Conservation (phyloP, 2,329 filamentous ascomycete genomes). For the Pseudogymnoascus sp. region DNA sequence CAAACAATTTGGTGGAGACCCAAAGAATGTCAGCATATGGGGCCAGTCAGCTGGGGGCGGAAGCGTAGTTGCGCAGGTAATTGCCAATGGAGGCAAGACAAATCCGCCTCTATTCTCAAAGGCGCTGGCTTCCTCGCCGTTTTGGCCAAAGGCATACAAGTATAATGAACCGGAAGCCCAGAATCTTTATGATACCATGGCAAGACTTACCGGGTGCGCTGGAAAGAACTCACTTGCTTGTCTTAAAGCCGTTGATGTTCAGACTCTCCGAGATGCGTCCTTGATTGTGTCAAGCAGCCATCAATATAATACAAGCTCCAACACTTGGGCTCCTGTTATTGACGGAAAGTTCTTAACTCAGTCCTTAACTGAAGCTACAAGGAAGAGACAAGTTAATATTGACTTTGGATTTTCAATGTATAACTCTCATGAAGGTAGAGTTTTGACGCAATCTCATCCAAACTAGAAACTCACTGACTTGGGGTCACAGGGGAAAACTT, state of each 20-base stretch:
- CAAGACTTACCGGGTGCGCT: constrained; percentile 34
- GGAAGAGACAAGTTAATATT: constrained; percentile 35
- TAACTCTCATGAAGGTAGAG: constrained; percentile 47
- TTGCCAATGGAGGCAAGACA: constrained; percentile 38
- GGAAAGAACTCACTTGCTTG: constrained; percentile 43
- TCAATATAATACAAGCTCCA: constrained; percentile 48
- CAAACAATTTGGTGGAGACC: constrained; percentile 51
- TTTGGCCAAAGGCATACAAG: constrained; percentile 46
- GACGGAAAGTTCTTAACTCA: constrained; percentile 46
- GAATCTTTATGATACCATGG: constrained; percentile 40
- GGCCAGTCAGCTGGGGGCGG: constrained; percentile 52
- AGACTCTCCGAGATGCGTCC: constrained; percentile 45
- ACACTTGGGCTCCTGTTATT: constrained; percentile 55
- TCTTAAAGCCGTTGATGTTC: constrained; percentile 47
- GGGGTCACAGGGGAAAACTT: constrained; percentile 47
- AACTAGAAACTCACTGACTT: neutral
- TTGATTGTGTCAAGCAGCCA: constrained; percentile 41
- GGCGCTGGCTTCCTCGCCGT: constrained; percentile 46
- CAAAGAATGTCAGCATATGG: constrained; percentile 50
- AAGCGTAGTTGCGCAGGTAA: constrained; percentile 44
- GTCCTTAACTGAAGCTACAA: constrained; percentile 38
- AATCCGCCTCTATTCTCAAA: constrained; percentile 40
- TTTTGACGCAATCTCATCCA: neutral
- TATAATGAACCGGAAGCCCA: constrained; percentile 41
- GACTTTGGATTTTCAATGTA: constrained; percentile 48